phyloP scores from a whole-genome alignment of 352 stramenopile genomes.

The Phytopythium helicoides region DNA sequence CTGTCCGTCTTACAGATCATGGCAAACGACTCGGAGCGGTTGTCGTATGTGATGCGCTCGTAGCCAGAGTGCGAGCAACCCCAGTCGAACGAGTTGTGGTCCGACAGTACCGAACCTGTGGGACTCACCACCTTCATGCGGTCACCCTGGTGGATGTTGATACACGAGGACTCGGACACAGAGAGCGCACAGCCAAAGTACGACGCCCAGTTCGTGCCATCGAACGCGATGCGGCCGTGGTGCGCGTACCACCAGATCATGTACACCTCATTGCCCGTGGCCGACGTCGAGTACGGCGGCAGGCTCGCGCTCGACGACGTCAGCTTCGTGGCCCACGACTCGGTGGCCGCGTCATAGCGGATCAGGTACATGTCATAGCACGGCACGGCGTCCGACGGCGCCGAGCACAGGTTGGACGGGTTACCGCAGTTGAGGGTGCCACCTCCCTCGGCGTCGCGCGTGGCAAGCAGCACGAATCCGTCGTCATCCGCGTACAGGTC shows the following conservation, averaged over 20 bases:
- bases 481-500: constrained; percentile 55
- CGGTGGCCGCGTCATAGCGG: constrained; percentile 46
- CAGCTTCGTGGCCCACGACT: constrained; percentile 57
- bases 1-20: constrained; percentile 67
- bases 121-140: constrained; percentile 63
- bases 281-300: constrained; percentile 47
- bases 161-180: constrained; percentile 48
- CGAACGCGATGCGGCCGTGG: constrained; percentile 54
- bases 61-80: constrained; percentile 61
- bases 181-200: constrained; percentile 63
- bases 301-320: constrained; percentile 45
- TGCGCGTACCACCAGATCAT: constrained; percentile 78
- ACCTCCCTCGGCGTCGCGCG: constrained; percentile 43
- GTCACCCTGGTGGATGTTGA: constrained; percentile 71
- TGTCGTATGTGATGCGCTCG: constrained; percentile 58
- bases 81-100: constrained; percentile 47
- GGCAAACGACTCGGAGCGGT: constrained; percentile 38
- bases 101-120: constrained; percentile 32
- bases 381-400: constrained; percentile 27
- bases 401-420: constrained; percentile 47
- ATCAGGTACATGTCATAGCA: constrained; percentile 70
- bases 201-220: constrained; percentile 59
- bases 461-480: constrained; percentile 51
- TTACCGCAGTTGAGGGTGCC: constrained; percentile 62
- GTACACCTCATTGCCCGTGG: constrained; percentile 43